These are phyloP conservation scores for Pythium oligandrum DNA, from an alignment of 352 stramenopile genomes.

Conservation along the genomic window DNA sequence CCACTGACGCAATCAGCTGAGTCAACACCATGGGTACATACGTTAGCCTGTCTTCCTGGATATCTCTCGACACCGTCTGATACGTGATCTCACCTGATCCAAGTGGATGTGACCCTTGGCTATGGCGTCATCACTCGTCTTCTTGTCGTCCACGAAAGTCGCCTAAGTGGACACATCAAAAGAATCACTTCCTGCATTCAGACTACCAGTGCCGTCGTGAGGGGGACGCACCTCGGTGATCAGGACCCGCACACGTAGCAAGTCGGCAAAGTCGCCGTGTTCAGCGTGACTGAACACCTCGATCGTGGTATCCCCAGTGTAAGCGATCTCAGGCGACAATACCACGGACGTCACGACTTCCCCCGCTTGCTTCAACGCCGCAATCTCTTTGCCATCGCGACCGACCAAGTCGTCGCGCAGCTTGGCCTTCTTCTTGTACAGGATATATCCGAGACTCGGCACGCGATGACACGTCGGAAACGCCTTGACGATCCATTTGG, in stretches of 20 bases:
- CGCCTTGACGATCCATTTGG: constrained; percentile 54
- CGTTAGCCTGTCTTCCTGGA: neutral
- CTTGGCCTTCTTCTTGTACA: constrained; percentile 54
- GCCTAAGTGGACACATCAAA: constrained; percentile 26
- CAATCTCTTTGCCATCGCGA: constrained; percentile 36
- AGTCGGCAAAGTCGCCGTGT: constrained; percentile 25
- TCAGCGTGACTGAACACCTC: constrained; percentile 39
- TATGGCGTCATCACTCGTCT: constrained; percentile 34
- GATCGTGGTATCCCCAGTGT: constrained; percentile 77
- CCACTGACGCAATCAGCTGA: constrained; percentile 37
- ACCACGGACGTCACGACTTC: constrained; percentile 32
- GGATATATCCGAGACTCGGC: constrained; percentile 65
- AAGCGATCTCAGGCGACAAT: constrained; percentile 59
- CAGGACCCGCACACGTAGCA: constrained; percentile 60
- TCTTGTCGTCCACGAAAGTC: constrained; percentile 57
- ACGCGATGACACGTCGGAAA: constrained; percentile 72
- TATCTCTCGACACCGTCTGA: neutral
- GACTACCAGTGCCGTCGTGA: neutral
- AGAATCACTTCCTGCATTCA: neutral
- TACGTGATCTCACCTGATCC: constrained; percentile 35
- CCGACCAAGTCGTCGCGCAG: constrained; percentile 50
- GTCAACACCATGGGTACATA: neutral
- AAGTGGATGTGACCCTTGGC: constrained; percentile 72
- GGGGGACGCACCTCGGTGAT: constrained; percentile 65
- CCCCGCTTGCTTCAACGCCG: constrained; percentile 33